Base-by-base conservation (phyloP, 257 asterid species). In the Agastache rugosa region DNA sequence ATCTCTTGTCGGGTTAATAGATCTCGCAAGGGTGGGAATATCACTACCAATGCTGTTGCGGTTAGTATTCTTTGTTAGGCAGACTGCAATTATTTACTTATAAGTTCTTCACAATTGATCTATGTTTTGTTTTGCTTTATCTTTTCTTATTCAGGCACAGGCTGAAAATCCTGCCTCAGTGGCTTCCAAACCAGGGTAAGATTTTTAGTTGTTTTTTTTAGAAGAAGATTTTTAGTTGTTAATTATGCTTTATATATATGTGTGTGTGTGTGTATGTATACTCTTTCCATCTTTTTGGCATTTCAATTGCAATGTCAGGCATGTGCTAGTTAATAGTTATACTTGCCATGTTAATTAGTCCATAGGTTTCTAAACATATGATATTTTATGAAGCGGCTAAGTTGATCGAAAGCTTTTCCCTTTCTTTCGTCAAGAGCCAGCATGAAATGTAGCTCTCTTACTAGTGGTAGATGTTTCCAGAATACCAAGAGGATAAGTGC, bases 121-220 rank as follows among this genome's bases (percentile, higher is more conserved):
- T 35, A 4, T 8, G 23, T 39, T 3, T 45, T 31, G 50, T 14
- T 70, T 9, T 14, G n/a, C n/a, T 37, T 10, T 0, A 7, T 51
- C 3, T 6, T 69, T 73, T 72, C 34, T 54, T 71, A 11, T 69
- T 76, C 82, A 88, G 93, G 75, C 91, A 56, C 80, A 83, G 79
- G 72, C 84, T 47, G 89, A 83, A 51, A 86, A 34, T 76, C 63
- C 87, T 64, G 80, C 87, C n/a, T 72, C 90, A 14, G 82, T 81
- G 23, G 82, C 82, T 76, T 77, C 90, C 5, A 88, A 88, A 74
- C 79, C 93, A 47, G 93, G 91, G 91, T 88, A 79, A 69, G 76
- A n/a, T 8, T 8, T 31, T 31, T 5, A n/a, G 7, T 0, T 2
- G n/a, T 31, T 31, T 29, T 29, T 29, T 29, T 3, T 1, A 29